Percentiles rank a stretch among this genome's conserved stretches.
Evolutionary conservation across 306 rosid species (phyloP).

Genomic region (Cicer bijugum): DNA sequence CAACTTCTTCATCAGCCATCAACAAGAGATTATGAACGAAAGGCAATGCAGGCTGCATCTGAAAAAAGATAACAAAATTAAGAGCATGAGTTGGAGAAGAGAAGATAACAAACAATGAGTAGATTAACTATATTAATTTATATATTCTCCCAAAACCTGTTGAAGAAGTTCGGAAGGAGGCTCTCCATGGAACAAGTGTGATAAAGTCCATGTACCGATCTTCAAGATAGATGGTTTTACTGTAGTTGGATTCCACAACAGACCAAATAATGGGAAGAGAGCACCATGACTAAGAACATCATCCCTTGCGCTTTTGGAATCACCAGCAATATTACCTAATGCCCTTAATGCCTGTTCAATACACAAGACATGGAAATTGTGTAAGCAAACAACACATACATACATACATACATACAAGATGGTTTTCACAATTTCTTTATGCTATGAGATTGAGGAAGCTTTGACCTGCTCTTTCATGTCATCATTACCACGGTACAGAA

Average conservation of each 20-base stretch:
- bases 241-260: not conserved
- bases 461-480: not conserved
- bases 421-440: not conserved
- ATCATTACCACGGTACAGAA: not conserved
- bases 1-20: not conserved
- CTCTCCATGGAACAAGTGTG: not conserved
- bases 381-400: not conserved
- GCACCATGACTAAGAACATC: not conserved
- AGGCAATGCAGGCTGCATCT: not conserved
- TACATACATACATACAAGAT: not conserved
- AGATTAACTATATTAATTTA: not conserved
- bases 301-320: not conserved
- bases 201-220: not conserved
- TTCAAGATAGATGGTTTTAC: not conserved
- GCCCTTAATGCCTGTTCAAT: not conserved
- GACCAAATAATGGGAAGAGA: not conserved
- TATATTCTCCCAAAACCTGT: not conserved
- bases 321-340: not conserved
- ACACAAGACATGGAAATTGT: not conserved
- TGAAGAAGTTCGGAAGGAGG: not conserved
- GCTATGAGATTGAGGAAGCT: not conserved
- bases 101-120: conserved; percentile 1
- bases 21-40: not conserved
- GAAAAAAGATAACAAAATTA: conserved; percentile 5
- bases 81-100: not conserved